Base-by-base conservation (phyloP, 2,329 filamentous ascomycete genomes). In the Xylariaceae sp. region DNA sequence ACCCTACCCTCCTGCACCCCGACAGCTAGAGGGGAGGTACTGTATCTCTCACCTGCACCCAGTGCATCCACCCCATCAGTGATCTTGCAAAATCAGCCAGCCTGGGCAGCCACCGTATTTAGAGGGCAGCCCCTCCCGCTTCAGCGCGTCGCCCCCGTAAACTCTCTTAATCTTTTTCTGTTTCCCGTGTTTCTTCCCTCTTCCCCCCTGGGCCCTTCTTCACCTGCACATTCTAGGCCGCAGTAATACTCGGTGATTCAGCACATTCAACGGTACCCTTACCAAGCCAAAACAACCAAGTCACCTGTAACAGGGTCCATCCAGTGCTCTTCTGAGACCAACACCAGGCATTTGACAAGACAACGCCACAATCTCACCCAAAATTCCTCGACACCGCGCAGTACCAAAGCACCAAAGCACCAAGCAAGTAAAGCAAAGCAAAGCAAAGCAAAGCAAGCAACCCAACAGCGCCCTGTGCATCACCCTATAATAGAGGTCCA, bases 31-130 rank as follows among this genome's bases (percentile, higher is more conserved):
- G 31, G 37, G 21, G 31, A 26, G 16, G 39, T 21, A 33, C 26
- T 31, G 33, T 41, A 43, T 14, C 39, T 39, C 39, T 31, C 56
- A 52, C 48, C 55, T n/a, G 56, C 39, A 49, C 37, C 54, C 60
- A 60, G 53, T 36, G 57, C 54, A 60, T 58, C 61, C 55, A 56
- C 44, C 44, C 51, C 53, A n/a, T 63, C 62, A 65, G 58, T 68
- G 66, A 68, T 69, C 50, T 53, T 65, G 63, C 58, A 33, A 58
- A 70, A 70, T 70, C 68, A 70, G 66, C 67, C 57, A 61, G 60
- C 46, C 49, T 41, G 52, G 48, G 48, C 53, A 56, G 52, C 55
- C 56, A 60, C 60, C 62, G 48, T 70, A 70, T 68, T 69, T 70
- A 69, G 67, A 69, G 65, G 55, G 34, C 63, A 51, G 60, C 62